Conservation (phyloP, 1,139 yeast species). For the Saccharomyces pastorianus region DNA sequence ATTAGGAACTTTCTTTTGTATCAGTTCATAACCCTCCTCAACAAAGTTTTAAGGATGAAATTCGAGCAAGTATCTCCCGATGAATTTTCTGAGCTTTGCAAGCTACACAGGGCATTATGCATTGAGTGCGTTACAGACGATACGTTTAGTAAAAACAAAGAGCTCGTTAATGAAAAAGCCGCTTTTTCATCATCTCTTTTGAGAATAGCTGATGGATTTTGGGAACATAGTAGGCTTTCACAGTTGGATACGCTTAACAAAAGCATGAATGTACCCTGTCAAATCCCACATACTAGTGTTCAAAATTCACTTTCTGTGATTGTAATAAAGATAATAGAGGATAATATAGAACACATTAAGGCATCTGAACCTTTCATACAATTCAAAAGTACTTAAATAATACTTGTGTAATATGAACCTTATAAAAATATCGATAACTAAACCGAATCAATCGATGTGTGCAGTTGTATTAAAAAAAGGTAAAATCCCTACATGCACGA, state of each 20-base stretch:
- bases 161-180: background rate
- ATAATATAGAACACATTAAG: background rate
- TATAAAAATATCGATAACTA: too few species aligned
- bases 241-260: background rate
- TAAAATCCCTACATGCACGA: background rate
- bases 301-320: background rate
- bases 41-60: constrained; percentile 8
- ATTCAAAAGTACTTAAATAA: background rate
- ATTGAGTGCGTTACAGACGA: background rate
- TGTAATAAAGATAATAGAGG: background rate
- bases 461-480: background rate
- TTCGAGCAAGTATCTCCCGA: constrained; percentile 13
- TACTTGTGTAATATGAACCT: background rate
- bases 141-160: background rate
- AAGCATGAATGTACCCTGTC: background rate
- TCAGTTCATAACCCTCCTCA: constrained; percentile 12
- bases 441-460: too few species aligned
- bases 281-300: background rate
- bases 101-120: constrained; percentile 12
- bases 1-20: constrained; percentile 4
- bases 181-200: background rate
- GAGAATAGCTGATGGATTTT: background rate
- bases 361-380: background rate
- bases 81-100: constrained; percentile 16
- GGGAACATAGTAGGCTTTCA: background rate